phyloP scores from a whole-genome alignment of 2,329 filamentous ascomycete genomes.

The Colletotrichum sp. region DNA sequence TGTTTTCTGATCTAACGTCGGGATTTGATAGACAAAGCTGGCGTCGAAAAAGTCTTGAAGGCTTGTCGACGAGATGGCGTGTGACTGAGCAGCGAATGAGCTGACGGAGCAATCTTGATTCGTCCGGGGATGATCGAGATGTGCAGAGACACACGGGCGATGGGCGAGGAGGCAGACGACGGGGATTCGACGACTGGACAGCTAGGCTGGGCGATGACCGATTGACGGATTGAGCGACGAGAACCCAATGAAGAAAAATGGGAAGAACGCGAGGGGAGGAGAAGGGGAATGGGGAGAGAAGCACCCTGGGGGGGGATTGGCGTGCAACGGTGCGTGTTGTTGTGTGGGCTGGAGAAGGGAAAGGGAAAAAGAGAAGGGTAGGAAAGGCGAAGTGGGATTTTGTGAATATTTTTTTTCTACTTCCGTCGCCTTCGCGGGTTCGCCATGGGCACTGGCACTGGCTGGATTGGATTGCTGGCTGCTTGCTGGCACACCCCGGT shows the following conservation, averaged over 20 bases:
- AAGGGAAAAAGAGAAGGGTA: conserved; percentile 17
- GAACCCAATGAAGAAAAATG: conserved; percentile 37
- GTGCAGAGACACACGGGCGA: background rate
- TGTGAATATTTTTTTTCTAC: conserved; percentile 22
- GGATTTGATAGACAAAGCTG: background rate
- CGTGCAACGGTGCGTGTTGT: conserved; percentile 46
- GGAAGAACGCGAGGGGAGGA: conserved; percentile 35
- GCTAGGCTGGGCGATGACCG: conserved; percentile 22
- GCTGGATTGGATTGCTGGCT: background rate
- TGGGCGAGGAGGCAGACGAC: conserved; percentile 1
- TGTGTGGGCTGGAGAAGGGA: conserved; percentile 24
- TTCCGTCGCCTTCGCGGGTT: conserved; percentile 11
- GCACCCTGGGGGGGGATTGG: conserved; percentile 48
- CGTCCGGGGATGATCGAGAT: conserved; percentile 11
- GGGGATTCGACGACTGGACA: conserved; percentile 22
- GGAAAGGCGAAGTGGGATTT: conserved; percentile 19
- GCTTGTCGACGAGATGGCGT: conserved; percentile 8
- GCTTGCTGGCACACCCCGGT: conserved; percentile 2
- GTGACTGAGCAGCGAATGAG: conserved; percentile 9
- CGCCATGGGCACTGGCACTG: conserved; percentile 2
- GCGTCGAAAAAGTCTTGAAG: background rate
- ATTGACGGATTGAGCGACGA: conserved; percentile 3
- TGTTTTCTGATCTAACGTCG: conserved; percentile 3
- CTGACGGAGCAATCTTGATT: conserved; percentile 12
- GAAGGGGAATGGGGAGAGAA: conserved; percentile 32